Percentiles rank a stretch among this genome's conserved stretches.
Conservation (phyloP, 75 land plant genomes). For the Gnetum montanum region DNA sequence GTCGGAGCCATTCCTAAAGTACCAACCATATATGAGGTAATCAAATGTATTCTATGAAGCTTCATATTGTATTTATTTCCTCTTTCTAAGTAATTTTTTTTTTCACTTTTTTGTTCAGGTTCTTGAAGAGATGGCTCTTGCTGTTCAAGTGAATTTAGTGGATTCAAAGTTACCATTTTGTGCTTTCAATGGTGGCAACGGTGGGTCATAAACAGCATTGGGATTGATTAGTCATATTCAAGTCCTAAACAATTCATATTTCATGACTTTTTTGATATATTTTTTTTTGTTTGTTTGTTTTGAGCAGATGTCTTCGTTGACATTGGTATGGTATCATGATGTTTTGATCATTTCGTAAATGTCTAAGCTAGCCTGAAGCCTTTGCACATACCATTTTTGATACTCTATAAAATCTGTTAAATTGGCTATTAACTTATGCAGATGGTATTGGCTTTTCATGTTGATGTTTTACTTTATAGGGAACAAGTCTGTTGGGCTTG, state of each 20-base stretch:
- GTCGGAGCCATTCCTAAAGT: conserved; percentile 41
- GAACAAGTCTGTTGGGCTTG: conserved; percentile 41
- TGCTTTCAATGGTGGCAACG: conserved; percentile 46
- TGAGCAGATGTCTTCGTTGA: conserved; percentile 38
- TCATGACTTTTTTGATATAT: no score
- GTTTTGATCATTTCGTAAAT: neutral
- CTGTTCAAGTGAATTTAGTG: conserved; percentile 42
- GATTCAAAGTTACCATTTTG: conserved; percentile 42
- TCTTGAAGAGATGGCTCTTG: conserved; percentile 41
- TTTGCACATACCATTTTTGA: no score
- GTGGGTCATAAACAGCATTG: conserved; percentile 9
- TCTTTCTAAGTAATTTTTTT: no score
- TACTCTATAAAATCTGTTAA: no score
- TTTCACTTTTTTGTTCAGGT: no score
- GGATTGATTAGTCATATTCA: no score
- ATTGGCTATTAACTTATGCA: no score
- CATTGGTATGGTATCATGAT: conserved; percentile 13
- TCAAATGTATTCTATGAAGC: neutral
- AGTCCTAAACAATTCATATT: no score
- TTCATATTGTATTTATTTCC: conserved; percentile 1
- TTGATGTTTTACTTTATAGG: no score
- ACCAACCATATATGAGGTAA: conserved; percentile 42
- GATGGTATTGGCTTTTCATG: no score
- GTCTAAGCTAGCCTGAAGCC: no score
- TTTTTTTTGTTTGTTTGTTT: neutral